Base-by-base conservation (phyloP, 768 basidiomycete genomes). In the Boletellus ananiceps region DNA sequence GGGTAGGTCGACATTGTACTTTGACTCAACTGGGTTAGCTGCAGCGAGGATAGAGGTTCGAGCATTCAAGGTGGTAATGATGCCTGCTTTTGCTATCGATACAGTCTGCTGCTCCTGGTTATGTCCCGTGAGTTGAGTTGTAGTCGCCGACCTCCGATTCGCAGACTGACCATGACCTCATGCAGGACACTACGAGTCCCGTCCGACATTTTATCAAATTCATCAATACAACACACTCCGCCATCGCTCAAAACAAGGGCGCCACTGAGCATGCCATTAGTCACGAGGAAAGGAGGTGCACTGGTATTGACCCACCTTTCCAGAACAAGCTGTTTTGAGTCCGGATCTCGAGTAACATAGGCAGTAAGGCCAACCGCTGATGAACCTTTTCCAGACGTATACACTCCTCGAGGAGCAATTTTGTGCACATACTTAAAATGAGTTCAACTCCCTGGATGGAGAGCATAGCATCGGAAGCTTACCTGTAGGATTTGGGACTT, bases 181-280 rank as follows among this genome's bases (percentile, higher is more conserved):
- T 99, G 96, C 39, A 99, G 80, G 8, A 98, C 95, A 64, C 96
- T 97, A 40, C 96, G 85, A 38, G 96, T 98, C 5, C 90, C 82
- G 52, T 97, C 87, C 32, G 94, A 93, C 96, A 99, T 99, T 69
- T 99, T 99, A 72, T 99, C 96, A 59, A 99, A 98, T 69, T 98
- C 95, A 58, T 98, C 95, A 57, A 98, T 98, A 64, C 95, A 98
- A 65, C 93, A 97, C 5, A 97, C 93, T 65, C 94, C 95, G 1
- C 95, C 95, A 57, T 97, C 95, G 64, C 88, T 91, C 51, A 97
- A 70, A 2, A 96, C 94, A 11, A 97, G 81, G 0, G 94, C 94
- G 52, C 94, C 94, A 72, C 93, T 92, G 56, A 12, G 45, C 4
- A 44, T 23, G 49, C 7, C 18, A 29, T 56, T 14, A 52, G 44